Evolutionary conservation across 306 rosid genomes (phyloP).

Genomic region (Castanea sativa): DNA sequence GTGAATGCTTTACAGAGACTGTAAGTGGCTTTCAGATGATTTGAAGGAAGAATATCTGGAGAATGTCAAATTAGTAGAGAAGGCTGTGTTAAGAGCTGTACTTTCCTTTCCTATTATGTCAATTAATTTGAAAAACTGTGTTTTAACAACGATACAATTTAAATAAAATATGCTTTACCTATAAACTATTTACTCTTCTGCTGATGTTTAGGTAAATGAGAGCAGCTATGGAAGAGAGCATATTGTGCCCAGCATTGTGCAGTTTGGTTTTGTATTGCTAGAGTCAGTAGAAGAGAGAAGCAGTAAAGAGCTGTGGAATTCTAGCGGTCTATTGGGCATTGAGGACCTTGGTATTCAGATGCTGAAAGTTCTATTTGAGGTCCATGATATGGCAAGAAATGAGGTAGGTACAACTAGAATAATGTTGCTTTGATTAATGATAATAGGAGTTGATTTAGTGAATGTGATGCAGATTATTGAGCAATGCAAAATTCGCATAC

Average conservation of each 20-base stretch:
- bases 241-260: constrained; percentile 40
- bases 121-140: neutral
- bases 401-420: constrained; percentile 26
- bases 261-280: constrained; percentile 32
- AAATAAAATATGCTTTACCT: neutral
- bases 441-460: neutral
- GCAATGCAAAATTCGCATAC: constrained; percentile 43
- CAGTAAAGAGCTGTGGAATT: constrained; percentile 17
- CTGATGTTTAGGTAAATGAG: constrained; percentile 28
- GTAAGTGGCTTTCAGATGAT: constrained; percentile 38
- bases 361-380: constrained; percentile 34
- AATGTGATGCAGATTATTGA: constrained; percentile 30
- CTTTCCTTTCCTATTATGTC: neutral
- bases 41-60: constrained; percentile 32
- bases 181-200: neutral
- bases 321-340: constrained; percentile 33
- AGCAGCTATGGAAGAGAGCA: constrained; percentile 43
- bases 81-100: constrained; percentile 43
- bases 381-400: constrained; percentile 40
- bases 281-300: constrained; percentile 35
- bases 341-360: constrained; percentile 41
- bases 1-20: constrained; percentile 25
- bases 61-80: constrained; percentile 34
- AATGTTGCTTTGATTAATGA: neutral
- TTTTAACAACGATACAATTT: neutral